Evolutionary conservation across 768 basidiomycete species (phyloP), one percentile per base, ranked within the genome.

Genomic region (Omphalotus guepiniiformis): DNA sequence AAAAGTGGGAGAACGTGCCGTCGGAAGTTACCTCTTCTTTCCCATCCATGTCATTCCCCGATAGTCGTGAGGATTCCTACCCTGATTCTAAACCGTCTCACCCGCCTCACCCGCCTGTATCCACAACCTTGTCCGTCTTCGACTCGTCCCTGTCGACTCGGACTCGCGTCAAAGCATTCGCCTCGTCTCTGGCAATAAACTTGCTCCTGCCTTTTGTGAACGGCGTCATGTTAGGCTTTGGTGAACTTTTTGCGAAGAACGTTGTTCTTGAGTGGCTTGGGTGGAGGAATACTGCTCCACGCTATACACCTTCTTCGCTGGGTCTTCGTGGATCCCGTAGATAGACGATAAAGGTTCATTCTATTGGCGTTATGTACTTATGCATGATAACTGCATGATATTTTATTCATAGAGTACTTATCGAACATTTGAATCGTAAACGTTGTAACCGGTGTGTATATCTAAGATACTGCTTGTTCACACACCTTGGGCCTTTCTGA

Each of bases 201-300:
- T 62, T 95, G 52, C 61, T 88, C 1, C 73, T 95, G 30, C 92
- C 92, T 0, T 95, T 95, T 63, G 77, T 95, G 7, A 95, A 94
- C 54, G 93, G 92, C 16, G 88, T 95, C 49, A 95, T 95, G 92
- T 80, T 93, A 42, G 92, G 92, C n/a, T 93, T 94, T 60, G 92
- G 92, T 32, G 93, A 95, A 65, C 87, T 95, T 41, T 92, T 93
- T 60, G 92, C 87, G 28, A 87, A 86, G 65, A 79, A 85, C 37
- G 74, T 88, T n/a, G 62, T 88, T 15, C 65, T 87, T 50, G 63
- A 60, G 18, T 76, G 74, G 71, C 63, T 78, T 54, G 76, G 76
- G 6, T 77, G 76, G 76, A 72, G 66, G 45, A 45, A 58, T 19
- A 39, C 59, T 13, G 59, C 55, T 9, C 63, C 69, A 34, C 71